Base-by-base conservation (phyloP, 2,329 filamentous ascomycete species). In the Pleomassaria siparia region DNA sequence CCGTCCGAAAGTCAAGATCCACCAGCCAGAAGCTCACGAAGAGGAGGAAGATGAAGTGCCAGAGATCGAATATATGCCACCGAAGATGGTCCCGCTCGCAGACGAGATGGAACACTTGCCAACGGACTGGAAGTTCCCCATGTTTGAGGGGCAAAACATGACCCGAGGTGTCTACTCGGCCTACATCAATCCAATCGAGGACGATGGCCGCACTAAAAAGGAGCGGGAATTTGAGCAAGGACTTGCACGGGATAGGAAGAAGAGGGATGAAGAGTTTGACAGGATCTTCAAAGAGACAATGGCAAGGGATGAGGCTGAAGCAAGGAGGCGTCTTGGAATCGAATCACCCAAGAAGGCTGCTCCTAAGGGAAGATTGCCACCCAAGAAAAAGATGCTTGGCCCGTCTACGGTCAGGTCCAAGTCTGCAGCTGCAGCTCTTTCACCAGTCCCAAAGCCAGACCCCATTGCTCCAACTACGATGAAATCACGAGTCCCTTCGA, bases 61-160 rank as follows among this genome's bases (percentile, higher is more conserved):
- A 21, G 91, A 96, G 45, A 83, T 92, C 50, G 94, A 97, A 76
- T 96, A 95, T 69, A 91, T 90, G 67, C 90, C 92, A 5, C 89
- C 90, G 0, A 85, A 78, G 50, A 80, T 85, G 41, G 47, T 69
- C 3, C 69, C 83, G n/a, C 73, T 83, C 10, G 81, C 82, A 0
- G 88, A 89, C 61, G 78, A 86, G 58, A 87, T 86, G 16, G 86
- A 89, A 44, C 79, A 87, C 48, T 83, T 87, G 51, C 83, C 84
- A 4, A 72, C 75, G 36, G 73, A 81, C 56, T 77, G 76, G 37
- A 73, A 73, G 8, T 77, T 80, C 47, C 76, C 52, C 15, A 74
- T 78, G 53, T 78, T 84, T 52, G 70, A 76, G 50, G 76, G 76
- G n/a, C 69, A 70, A 54, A 82, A 81, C 60, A 69, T 80, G 32